A percentile compares a stretch with the other conserved stretches of the same genome.
phyloP scores from a whole-genome alignment of 208 protist species.

The Crithidia mellificae region DNA sequence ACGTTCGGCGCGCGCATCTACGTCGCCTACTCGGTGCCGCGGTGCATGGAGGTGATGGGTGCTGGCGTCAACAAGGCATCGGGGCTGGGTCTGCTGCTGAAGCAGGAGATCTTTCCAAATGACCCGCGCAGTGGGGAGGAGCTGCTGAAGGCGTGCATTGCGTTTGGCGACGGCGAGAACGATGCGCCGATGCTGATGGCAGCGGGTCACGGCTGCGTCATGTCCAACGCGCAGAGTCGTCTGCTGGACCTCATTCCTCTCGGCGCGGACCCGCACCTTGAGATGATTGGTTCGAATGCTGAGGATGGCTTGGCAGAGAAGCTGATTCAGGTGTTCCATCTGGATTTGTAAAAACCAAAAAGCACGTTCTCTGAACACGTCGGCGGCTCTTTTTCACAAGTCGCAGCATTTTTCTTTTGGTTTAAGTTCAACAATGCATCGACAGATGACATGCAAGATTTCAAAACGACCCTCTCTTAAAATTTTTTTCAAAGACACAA shows the following conservation, averaged over 20 bases:
- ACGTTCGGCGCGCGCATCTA: conserved; percentile 12
- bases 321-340: conserved; percentile 34
- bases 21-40: conserved; percentile 33
- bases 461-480: no score
- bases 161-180: conserved; percentile 58
- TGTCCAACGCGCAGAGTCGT: conserved; percentile 35
- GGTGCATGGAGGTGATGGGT: conserved; percentile 52
- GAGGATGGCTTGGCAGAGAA: conserved; percentile 46
- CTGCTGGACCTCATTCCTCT: conserved; percentile 31
- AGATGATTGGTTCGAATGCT: conserved; percentile 41
- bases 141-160: conserved; percentile 42
- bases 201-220: conserved; percentile 40
- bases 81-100: conserved; percentile 24
- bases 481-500: no score
- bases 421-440: no score
- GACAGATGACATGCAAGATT: no score
- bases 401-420: conserved; percentile 11
- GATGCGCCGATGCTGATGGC: conserved; percentile 45
- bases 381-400: background rate
- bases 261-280: conserved; percentile 30
- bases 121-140: conserved; percentile 11
- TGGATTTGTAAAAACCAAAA: conserved; percentile 14
- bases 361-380: no score
- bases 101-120: conserved; percentile 26
- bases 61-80: conserved; percentile 48